Evolutionary conservation across 768 basidiomycete genomes (phyloP).

Genomic region (Auricularia heimuer): DNA sequence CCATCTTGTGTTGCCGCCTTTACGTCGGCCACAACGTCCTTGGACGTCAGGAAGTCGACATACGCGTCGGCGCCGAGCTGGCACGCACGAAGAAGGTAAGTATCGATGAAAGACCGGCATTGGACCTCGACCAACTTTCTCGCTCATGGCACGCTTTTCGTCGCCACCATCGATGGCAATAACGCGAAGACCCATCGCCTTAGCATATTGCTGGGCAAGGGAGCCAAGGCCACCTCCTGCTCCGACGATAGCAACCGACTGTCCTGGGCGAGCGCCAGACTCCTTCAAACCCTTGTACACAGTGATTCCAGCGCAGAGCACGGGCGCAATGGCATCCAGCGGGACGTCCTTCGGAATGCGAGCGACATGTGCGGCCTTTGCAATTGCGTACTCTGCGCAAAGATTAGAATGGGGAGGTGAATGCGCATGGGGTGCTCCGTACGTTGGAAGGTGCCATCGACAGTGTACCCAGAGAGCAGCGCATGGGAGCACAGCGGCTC

Average conservation of each 20-base stretch:
- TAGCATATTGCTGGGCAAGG: slow-evolving; percentile 76
- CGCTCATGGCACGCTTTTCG: slow-evolving; percentile 56
- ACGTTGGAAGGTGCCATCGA: slow-evolving; percentile 62
- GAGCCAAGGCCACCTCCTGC: slow-evolving; percentile 80
- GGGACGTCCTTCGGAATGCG: slow-evolving; percentile 60
- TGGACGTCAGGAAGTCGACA: slow-evolving; percentile 66
- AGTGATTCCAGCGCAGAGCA: slow-evolving; percentile 78
- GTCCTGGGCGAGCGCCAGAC: slow-evolving; percentile 50
- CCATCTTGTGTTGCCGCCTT: slow-evolving; percentile 47
- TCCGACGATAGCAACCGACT: slow-evolving; percentile 70
- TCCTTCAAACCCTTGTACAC: slow-evolving; percentile 81
- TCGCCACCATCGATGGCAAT: slow-evolving; percentile 74
- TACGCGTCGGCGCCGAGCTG: slow-evolving; percentile 63
- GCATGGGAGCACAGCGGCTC: slow-evolving; percentile 62
- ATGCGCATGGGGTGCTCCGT: slow-evolving; percentile 22
- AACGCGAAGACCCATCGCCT: slow-evolving; percentile 65
- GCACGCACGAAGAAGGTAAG: too few species aligned
- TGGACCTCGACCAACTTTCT: slow-evolving; percentile 4
- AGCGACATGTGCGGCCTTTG: slow-evolving; percentile 63
- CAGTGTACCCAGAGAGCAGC: slow-evolving; percentile 57
- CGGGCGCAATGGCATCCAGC: slow-evolving; percentile 48
- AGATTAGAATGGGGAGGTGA: background rate
- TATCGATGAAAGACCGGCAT: too few species aligned
- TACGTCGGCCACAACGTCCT: slow-evolving; percentile 58
- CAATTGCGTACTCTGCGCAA: slow-evolving; percentile 32